A percentile compares a stretch with the other conserved stretches of the same genome.
Evolutionary conservation across 2,329 filamentous ascomycete genomes (phyloP).

Genomic region (Colletotrichum orbiculare): DNA sequence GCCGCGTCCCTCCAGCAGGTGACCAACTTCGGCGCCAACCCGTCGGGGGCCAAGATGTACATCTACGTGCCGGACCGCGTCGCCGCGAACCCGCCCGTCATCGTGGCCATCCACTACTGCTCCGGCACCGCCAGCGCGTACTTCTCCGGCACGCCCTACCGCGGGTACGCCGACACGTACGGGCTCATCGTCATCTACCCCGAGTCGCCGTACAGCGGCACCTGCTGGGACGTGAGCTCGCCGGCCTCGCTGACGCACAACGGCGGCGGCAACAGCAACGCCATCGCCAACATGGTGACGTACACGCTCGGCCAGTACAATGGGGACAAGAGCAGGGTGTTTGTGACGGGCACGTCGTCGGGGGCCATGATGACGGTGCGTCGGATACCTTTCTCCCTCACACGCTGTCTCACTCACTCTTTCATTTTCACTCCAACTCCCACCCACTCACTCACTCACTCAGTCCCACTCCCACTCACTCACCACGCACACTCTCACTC

Average conservation of each 20-base stretch:
- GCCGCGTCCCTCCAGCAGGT: conserved; percentile 49
- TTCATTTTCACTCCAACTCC: too few species aligned
- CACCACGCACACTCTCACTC: not conserved
- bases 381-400: not conserved
- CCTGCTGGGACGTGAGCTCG: conserved; percentile 70
- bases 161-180: conserved; percentile 51
- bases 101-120: conserved; percentile 67
- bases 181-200: conserved; percentile 66
- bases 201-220: conserved; percentile 59
- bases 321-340: conserved; percentile 62
- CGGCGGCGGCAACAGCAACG: conserved; percentile 66
- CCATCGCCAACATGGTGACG: conserved; percentile 69
- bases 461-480: not conserved
- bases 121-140: conserved; percentile 60
- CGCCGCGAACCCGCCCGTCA: conserved; percentile 53
- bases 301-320: conserved; percentile 64
- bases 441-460: not conserved
- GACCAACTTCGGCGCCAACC: conserved; percentile 51
- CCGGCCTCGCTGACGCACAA: conserved; percentile 62
- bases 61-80: conserved; percentile 45
- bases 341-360: conserved; percentile 61
- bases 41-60: conserved; percentile 41
- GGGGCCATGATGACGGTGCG: conserved; percentile 62
- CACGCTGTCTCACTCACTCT: too few species aligned
- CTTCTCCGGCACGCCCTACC: conserved; percentile 61